Percentiles rank a stretch among this genome's conserved stretches.
phyloP scores from a whole-genome alignment of 345 rosid genomes.

The Populus deltoides region DNA sequence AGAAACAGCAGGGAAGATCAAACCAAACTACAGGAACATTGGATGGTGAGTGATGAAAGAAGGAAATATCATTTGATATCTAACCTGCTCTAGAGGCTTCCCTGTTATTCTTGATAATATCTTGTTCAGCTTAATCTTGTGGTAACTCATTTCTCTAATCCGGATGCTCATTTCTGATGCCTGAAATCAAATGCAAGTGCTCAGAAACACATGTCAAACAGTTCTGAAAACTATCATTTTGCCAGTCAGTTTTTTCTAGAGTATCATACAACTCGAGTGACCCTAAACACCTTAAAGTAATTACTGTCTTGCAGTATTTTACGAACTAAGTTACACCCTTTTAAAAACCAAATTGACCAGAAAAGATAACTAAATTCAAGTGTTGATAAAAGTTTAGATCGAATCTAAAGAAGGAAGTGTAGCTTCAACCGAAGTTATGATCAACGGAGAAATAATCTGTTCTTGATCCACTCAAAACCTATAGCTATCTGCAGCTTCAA shows the following conservation, averaged over 20 bases:
- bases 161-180: conserved; percentile 68
- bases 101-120: conserved; percentile 74
- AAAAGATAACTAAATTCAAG: too few relatives aligned
- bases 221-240: not conserved
- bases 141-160: conserved; percentile 75
- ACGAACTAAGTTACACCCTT: too few relatives aligned
- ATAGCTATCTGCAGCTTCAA: too few relatives aligned
- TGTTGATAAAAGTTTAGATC: too few relatives aligned
- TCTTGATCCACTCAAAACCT: too few relatives aligned
- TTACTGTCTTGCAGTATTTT: too few relatives aligned
- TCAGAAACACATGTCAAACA: not conserved
- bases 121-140: conserved; percentile 71
- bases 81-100: conserved; percentile 70
- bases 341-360: too few relatives aligned
- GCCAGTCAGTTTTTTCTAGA: not conserved
- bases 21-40: not conserved
- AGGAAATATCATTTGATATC: not conserved
- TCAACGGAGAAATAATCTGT: too few relatives aligned
- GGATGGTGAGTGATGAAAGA: not conserved
- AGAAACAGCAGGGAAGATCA: not conserved
- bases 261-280: too few relatives aligned
- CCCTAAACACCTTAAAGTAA: too few relatives aligned
- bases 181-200: conserved; percentile 43
- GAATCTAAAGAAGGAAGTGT: too few relatives aligned
- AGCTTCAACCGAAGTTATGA: too few relatives aligned